Evolutionary conservation across 331 rosid genomes (phyloP).

Genomic region (Telfairia occidentalis): DNA sequence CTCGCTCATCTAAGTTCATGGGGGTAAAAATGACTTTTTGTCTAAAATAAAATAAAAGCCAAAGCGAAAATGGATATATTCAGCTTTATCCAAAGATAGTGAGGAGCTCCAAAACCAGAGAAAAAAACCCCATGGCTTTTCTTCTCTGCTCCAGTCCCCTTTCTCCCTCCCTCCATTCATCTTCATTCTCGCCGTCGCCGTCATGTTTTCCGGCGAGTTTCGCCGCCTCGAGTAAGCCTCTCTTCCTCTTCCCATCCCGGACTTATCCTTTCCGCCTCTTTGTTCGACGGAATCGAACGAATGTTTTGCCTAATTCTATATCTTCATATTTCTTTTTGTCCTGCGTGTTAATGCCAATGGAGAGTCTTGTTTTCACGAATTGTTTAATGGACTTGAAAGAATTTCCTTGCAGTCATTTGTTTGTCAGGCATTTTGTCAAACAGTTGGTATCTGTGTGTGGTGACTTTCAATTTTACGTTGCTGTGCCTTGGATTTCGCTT

Average conservation of each 20-base stretch:
- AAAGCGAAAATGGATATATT: not conserved
- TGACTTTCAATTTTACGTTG: not conserved
- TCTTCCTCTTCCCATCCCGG: conserved; percentile 1
- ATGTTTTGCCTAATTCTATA: not conserved
- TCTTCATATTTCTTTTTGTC: not conserved
- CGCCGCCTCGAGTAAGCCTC: conserved; percentile 23
- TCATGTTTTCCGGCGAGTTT: conserved; percentile 13
- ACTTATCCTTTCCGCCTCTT: not conserved
- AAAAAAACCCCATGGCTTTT: conserved; percentile 27
- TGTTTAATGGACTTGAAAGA: not conserved
- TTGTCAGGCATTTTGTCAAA: conserved; percentile 1
- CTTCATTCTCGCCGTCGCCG: conserved; percentile 15
- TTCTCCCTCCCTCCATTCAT: conserved; percentile 7
- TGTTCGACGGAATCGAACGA: not conserved
- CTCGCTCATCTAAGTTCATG: too few species aligned
- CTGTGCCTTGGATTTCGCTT: not conserved
- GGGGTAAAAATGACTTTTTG: not conserved
- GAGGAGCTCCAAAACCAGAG: not conserved
- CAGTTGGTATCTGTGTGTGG: not conserved
- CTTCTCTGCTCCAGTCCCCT: conserved; percentile 41
- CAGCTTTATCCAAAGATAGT: conserved; percentile 3
- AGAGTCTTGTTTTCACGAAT: not conserved
- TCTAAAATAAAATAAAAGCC: not conserved
- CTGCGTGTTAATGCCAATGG: not conserved
- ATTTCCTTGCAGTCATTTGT: not conserved